Base-by-base conservation (phyloP, 1,284 basidiomycete genomes). In the Cryptococcus depauperatus region DNA sequence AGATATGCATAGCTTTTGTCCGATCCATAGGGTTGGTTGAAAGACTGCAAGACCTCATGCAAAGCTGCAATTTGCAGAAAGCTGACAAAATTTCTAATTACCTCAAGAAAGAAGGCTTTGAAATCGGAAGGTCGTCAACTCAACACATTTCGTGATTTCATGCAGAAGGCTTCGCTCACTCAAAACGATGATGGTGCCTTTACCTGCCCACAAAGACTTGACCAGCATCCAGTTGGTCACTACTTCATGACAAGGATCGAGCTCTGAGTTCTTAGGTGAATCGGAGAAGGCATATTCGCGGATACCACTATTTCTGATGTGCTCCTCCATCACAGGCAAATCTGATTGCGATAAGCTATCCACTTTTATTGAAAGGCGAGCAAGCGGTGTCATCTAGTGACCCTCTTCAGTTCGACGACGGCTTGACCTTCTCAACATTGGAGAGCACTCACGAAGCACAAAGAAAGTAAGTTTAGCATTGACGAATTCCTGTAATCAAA, bases 1-100 rank as follows among this genome's bases (percentile, higher is more conserved):
- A 71, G 55, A 34, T 66, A 61, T 0, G 61, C 57, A 50, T 71
- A 69, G 13, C 56, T 46, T 38, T 57, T 55, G 39, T 67, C 64
- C 5, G 48, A 43, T 3, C 41, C 47, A 11, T 39, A 14, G 1
- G 51, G 49, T 10, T 55, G 45, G 9, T 56, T 46, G 43, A 69
- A 67, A 2, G 58, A 52, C 2, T 57, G 30, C 37, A 69, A 64
- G 41, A 71, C 53, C 44, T 69, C 62, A 40, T 63, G 59, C 41
- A 66, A 43, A 4, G 64, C 66, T 5, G 54, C 51, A 16, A 64
- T 48, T 39, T 60, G 57, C 5, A 66, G 40, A 37, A 62, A 66
- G 18, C 58, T 55, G 25, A 64, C 37, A 19, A 55, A n/a, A 0
- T 57, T 57, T 29, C 54, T 54, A 10, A 60, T 32, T 2, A 56